Conservation (phyloP, 257 asterid genomes). For the Fraxinus pennsylvanica region DNA sequence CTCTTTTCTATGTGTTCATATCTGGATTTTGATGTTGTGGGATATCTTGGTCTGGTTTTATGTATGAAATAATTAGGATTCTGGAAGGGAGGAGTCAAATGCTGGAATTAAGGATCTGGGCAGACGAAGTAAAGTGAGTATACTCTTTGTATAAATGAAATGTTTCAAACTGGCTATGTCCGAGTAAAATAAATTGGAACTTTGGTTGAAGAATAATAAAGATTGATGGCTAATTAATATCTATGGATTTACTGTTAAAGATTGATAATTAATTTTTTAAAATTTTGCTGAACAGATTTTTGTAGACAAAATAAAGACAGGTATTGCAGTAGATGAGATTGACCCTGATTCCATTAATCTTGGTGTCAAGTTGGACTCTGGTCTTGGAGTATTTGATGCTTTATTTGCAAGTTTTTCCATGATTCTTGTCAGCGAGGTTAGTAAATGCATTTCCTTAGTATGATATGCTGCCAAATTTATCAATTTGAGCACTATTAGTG, state of each 20-base stretch:
- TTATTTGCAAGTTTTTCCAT: constrained; percentile 86
- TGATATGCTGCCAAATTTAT: constrained; percentile 7
- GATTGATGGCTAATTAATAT: neutral
- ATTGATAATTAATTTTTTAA: constrained; percentile 1
- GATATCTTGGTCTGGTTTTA: constrained; percentile 1
- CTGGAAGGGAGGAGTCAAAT: constrained; percentile 42
- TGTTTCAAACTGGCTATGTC: neutral
- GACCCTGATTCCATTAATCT: constrained; percentile 48
- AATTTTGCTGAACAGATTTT: constrained; percentile 50
- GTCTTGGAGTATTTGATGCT: constrained; percentile 83
- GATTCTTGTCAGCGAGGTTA: constrained; percentile 93
- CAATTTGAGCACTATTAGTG: neutral
- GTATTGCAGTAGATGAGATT: constrained; percentile 35
- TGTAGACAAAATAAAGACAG: constrained; percentile 62
- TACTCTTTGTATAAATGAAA: neutral
- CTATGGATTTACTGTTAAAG: neutral
- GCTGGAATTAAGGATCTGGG: constrained; percentile 56
- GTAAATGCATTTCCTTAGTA: constrained; percentile 20
- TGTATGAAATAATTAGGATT: constrained; percentile 36
- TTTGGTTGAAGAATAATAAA: neutral
- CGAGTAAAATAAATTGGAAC: neutral
- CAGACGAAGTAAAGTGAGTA: constrained; percentile 71
- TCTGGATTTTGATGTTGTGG: constrained; percentile 13
- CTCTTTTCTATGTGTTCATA: neutral
- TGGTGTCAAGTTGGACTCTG: constrained; percentile 60